A percentile compares a stretch with the other conserved stretches of the same genome.
phyloP scores from a whole-genome alignment of 75 land plant species.

The Ceratopteris richardii region DNA sequence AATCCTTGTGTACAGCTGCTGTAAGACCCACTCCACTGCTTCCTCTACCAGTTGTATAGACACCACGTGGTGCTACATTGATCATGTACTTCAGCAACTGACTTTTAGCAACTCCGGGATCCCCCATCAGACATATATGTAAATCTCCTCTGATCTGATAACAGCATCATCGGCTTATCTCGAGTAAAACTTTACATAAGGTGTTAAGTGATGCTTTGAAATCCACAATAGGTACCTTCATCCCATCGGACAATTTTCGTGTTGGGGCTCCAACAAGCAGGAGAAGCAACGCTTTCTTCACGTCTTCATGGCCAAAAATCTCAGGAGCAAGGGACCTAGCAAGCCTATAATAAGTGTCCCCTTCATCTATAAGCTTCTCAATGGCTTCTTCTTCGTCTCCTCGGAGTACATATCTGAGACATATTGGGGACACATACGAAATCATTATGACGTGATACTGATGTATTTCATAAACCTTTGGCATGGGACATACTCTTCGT shows the following conservation, averaged over 20 bases:
- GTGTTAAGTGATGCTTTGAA: too few relatives aligned
- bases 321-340: slow-evolving; percentile 91
- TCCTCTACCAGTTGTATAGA: slow-evolving; percentile 90
- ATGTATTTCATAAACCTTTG: too few relatives aligned
- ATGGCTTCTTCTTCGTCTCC: slow-evolving; percentile 83
- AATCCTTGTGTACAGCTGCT: slow-evolving; percentile 93
- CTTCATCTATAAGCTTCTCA: slow-evolving; percentile 73
- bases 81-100: slow-evolving; percentile 96
- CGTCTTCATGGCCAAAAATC: slow-evolving; percentile 98
- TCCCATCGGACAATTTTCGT: slow-evolving; percentile 83
- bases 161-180: neutral
- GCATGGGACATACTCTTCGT: slow-evolving; percentile 84
- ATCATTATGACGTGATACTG: too few relatives aligned
- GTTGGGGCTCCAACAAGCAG: slow-evolving; percentile 97
- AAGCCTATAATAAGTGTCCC: slow-evolving; percentile 80
- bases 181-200: neutral
- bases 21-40: slow-evolving; percentile 99
- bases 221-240: slow-evolving; percentile 57
- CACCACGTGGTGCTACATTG: slow-evolving; percentile 90
- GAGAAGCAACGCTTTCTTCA: slow-evolving; percentile 86
- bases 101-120: slow-evolving; percentile 99
- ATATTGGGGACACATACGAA: too few relatives aligned
- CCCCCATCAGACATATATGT: slow-evolving; percentile 99
- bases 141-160: slow-evolving; percentile 92
- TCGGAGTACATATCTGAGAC: slow-evolving; percentile 64